These are phyloP conservation scores for Kuraishia molischiana DNA, from an alignment of 805 yeast species.

Conservation along the genomic window DNA sequence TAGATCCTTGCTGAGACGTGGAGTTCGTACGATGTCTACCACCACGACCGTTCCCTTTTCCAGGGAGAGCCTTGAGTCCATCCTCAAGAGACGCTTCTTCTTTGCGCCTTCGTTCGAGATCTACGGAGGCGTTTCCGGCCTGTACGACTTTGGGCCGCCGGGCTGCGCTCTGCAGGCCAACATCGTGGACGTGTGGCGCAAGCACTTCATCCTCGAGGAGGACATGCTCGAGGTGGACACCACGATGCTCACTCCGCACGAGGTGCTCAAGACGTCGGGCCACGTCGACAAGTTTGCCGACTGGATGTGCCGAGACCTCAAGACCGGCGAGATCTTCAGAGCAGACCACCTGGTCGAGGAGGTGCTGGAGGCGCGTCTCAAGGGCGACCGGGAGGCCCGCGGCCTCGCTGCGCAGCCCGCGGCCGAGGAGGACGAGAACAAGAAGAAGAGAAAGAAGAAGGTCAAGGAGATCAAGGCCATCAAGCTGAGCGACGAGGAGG, in stretches of 20 bases:
- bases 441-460: conserved; percentile 91
- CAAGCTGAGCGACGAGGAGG: conserved; percentile 74
- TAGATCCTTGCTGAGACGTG: neutral
- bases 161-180: conserved; percentile 98
- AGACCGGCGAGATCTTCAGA: conserved; percentile 96
- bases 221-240: conserved; percentile 98
- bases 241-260: conserved; percentile 96
- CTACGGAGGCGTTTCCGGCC: conserved; percentile 97
- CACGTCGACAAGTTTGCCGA: conserved; percentile 99
- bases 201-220: conserved; percentile 94
- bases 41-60: conserved; percentile 37
- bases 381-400: conserved; percentile 96
- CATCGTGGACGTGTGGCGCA: conserved; percentile 91
- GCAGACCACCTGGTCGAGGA: conserved; percentile 98
- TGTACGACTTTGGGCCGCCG: conserved; percentile 98
- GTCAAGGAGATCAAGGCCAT: conserved; percentile 89
- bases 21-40: conserved; percentile 3
- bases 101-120: conserved; percentile 96
- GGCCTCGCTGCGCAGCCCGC: conserved; percentile 62
- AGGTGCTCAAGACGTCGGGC: conserved; percentile 96
- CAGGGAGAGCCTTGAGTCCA: conserved; percentile 85
- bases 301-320: conserved; percentile 96
- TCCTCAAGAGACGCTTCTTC: conserved; percentile 90
- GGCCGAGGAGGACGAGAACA: conserved; percentile 62
- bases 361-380: conserved; percentile 90